Percentiles rank a stretch among this genome's conserved stretches.
Conservation (phyloP, 139 green algal genomes). For the Chlorella sp. region DNA sequence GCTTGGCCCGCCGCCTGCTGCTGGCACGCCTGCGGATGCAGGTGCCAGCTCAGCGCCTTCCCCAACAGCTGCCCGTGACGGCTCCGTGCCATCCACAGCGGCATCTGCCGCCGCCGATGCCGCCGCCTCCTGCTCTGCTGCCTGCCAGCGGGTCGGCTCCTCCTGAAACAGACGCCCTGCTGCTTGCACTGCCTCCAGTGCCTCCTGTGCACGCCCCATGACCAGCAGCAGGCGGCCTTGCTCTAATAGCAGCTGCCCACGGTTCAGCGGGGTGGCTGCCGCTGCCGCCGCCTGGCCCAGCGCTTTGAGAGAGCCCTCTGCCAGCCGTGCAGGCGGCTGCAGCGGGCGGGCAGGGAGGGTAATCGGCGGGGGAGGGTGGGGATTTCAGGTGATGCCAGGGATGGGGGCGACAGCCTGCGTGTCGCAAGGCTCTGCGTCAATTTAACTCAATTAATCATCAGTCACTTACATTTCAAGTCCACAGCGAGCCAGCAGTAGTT, state of each 20-base stretch:
- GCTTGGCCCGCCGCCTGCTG: not conserved
- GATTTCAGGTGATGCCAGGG: not conserved
- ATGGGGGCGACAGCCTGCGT: no score
- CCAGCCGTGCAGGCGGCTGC: not conserved
- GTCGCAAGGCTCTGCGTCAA: no score
- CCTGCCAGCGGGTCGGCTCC: not conserved
- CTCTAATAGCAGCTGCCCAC: conserved; percentile 9
- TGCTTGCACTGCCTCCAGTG: not conserved
- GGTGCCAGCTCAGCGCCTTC: not conserved
- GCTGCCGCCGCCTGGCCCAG: not conserved
- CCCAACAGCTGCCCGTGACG: not conserved
- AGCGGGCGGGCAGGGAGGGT: not conserved
- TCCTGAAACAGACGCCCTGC: not conserved
- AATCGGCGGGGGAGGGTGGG: not conserved
- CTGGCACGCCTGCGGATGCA: not conserved
- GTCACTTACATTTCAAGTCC: no score
- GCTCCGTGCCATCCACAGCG: not conserved
- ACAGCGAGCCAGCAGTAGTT: no score
- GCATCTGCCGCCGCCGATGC: not conserved
- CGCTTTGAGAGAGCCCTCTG: not conserved
- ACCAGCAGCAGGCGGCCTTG: conserved; percentile 1
- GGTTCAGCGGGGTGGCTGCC: not conserved
- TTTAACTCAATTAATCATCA: no score
- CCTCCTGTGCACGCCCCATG: not conserved
- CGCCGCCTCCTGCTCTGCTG: not conserved